Evolutionary conservation across 1,139 yeast species (phyloP), one percentile per base, ranked within the genome.

Genomic region (Protomyces lactucae-debilis): DNA sequence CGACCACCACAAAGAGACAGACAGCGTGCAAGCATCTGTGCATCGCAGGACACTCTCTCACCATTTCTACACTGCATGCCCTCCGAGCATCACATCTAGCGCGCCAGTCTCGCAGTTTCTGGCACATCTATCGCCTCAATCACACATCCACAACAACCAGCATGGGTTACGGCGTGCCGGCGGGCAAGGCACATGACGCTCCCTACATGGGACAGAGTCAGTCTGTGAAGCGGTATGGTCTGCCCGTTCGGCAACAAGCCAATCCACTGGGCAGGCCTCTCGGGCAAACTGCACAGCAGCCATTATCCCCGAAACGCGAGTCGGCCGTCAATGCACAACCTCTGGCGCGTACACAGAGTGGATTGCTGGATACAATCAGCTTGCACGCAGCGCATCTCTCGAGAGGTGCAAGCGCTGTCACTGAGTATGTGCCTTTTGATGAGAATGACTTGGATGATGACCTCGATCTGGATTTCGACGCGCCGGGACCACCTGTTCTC

Each of bases 401-500:
- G 25, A n/a, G 25, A 5, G 43, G 16, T n/a, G 6, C 14, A n/a
- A 37, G 43, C 9, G 43, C 43, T 4, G 48, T 43, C 12, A 10
- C 3, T 8, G 23, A 16, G 48, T 21, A 43, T 43, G 60, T 66
- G 23, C 51, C 52, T 32, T 52, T 66, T 32, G 55, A 65, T 43
- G 65, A 66, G 57, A 59, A 52, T 32, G 67, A 66, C 55, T 57
- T 66, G 10, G 68, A 66, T 28, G 68, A 66, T 40, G 64, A 66
- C 25, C 23, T 65, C 18, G 46, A 57, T 10, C 36, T 60, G 21
- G 61, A 65, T 21, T 60, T 60, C 36, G 61, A 65, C 16, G 37
- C 40, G 65, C 54, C 37, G 51, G 43, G 43, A 3, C 43, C 43
- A n/a, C 43, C 14, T n/a, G 39, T 37, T 37, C 46, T 18, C 25